Conservation (phyloP, 257 asterid species). For the Solanum raphanifolium region DNA sequence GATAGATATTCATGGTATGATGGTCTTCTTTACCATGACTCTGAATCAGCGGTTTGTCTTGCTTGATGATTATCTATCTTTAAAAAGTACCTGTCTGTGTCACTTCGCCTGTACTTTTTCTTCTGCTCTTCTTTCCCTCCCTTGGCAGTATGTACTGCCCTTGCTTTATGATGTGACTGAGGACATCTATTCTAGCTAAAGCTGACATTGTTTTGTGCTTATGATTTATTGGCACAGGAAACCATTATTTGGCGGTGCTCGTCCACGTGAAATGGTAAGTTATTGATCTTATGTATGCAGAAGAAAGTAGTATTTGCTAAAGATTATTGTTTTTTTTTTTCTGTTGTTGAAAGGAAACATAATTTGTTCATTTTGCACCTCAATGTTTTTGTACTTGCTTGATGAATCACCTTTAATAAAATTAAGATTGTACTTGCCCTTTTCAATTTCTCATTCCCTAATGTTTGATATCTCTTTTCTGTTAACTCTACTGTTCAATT, state of each 20-base stretch:
- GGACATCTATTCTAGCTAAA: slow-evolving; percentile 10
- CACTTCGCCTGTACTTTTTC: neutral
- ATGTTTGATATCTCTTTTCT: neutral
- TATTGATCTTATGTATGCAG: neutral
- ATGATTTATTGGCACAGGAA: slow-evolving; percentile 40
- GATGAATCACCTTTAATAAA: neutral
- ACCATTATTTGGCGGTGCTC: slow-evolving; percentile 70
- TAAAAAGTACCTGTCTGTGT: neutral
- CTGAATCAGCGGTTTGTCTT: neutral
- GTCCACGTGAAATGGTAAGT: slow-evolving; percentile 80
- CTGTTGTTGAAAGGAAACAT: neutral
- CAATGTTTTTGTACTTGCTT: neutral
- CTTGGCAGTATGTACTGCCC: neutral
- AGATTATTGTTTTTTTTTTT: neutral
- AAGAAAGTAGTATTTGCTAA: neutral
- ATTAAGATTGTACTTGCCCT: neutral
- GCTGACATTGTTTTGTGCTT: slow-evolving; percentile 11
- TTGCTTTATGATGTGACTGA: slow-evolving; percentile 2
- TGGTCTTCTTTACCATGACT: neutral
- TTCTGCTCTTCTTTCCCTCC: neutral
- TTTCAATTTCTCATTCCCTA: neutral
- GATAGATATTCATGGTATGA: neutral
- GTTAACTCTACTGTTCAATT: neutral
- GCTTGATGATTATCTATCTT: neutral
- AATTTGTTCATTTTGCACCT: neutral